Conservation (phyloP, 345 rosid species). For the Arabidopsis arenosa region DNA sequence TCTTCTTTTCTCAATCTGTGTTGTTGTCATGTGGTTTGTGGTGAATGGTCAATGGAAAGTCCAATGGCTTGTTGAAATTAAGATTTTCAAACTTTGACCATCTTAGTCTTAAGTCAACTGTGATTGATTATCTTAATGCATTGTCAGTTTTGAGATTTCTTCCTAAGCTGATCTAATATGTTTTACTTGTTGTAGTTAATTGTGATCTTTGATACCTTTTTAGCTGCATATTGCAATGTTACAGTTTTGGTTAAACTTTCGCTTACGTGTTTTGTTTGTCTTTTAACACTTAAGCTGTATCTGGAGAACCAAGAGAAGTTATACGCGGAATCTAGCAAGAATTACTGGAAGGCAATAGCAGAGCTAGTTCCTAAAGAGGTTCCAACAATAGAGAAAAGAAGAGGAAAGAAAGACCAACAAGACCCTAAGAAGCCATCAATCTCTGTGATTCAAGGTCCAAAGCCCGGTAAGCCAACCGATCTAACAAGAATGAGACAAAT, state of each 20-base stretch:
- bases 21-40: slow-evolving; percentile 4
- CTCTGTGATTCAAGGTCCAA: slow-evolving; percentile 71
- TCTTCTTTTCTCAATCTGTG: neutral
- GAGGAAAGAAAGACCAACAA: slow-evolving; percentile 73
- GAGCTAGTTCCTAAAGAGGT: slow-evolving; percentile 86
- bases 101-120: slow-evolving; percentile 6
- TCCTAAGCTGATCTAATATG: neutral
- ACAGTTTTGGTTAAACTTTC: slow-evolving; percentile 10
- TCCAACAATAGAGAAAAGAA: slow-evolving; percentile 62
- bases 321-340: slow-evolving; percentile 66
- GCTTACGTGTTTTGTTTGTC: slow-evolving; percentile 24
- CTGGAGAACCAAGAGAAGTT: slow-evolving; percentile 61
- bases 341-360: slow-evolving; percentile 83
- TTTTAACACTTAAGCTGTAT: slow-evolving; percentile 30
- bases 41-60: neutral
- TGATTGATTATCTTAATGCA: slow-evolving; percentile 14
- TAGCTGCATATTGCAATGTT: neutral
- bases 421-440: slow-evolving; percentile 68
- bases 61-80: slow-evolving; percentile 3
- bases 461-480: slow-evolving; percentile 81
- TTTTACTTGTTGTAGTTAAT: neutral
- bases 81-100: slow-evolving; percentile 12
- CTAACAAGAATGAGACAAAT: slow-evolving; percentile 81
- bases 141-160: neutral
- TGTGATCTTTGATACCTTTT: neutral